phyloP scores from a whole-genome alignment of 148 eudicot genomes.

The Arctostaphylos glauca region DNA sequence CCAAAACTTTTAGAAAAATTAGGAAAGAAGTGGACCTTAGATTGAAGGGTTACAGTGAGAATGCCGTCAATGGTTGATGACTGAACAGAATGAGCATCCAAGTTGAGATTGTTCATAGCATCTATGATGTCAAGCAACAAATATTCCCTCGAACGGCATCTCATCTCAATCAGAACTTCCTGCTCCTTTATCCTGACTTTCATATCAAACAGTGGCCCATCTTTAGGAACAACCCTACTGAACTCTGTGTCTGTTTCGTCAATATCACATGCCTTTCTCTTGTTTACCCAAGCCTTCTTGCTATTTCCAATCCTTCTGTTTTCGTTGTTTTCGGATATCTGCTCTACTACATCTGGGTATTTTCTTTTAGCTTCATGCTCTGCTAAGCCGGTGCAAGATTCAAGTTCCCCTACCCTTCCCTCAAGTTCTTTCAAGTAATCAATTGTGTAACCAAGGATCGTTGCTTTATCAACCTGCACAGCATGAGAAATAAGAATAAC shows the following conservation, averaged over 20 bases:
- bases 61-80: constrained; percentile 45
- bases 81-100: constrained; percentile 50
- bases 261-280: constrained; percentile 46
- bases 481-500: constrained; percentile 7
- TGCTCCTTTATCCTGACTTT: constrained; percentile 30
- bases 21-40: constrained; percentile 35
- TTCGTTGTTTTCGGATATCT: constrained; percentile 36
- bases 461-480: constrained; percentile 41
- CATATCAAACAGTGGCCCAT: constrained; percentile 24
- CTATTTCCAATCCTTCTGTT: constrained; percentile 16
- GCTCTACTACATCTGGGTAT: constrained; percentile 29
- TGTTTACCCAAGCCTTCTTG: constrained; percentile 30
- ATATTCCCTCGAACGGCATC: constrained; percentile 47
- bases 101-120: constrained; percentile 34
- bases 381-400: constrained; percentile 37
- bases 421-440: constrained; percentile 45
- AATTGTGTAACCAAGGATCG: constrained; percentile 33
- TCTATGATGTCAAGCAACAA: constrained; percentile 49
- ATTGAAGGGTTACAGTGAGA: constrained; percentile 39
- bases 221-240: constrained; percentile 23
- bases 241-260: constrained; percentile 32
- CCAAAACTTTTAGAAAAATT: neutral
- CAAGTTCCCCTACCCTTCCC: constrained; percentile 43
- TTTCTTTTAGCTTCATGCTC: constrained; percentile 27
- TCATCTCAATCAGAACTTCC: constrained; percentile 44